Evolutionary conservation across 2,329 filamentous ascomycete species (phyloP), one percentile per base, ranked within the genome.

Genomic region (Colletotrichum salicis): DNA sequence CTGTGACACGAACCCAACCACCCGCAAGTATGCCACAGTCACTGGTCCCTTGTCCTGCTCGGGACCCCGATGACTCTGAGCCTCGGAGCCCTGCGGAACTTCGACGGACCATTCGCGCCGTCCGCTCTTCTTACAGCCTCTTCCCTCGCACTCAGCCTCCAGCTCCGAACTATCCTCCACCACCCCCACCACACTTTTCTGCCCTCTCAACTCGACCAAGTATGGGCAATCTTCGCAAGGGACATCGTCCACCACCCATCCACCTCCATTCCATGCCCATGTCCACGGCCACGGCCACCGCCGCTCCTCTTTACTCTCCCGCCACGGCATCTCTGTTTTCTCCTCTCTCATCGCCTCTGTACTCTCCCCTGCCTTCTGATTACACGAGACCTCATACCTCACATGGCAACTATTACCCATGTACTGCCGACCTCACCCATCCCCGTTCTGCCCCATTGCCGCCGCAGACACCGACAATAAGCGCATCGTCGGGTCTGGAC

Each of bases 71-170:
- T 31, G 58, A 15, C 19, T n/a, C 48, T 24, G 64, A 29, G n/a
- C 37, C 37, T 59, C 33, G 27, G 22, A 33, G 35, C 13, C 59
- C 45, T 51, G 65, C 59, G 4, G 74, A 24, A 74, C 74, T 29
- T 73, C 78, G 12, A 67, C 77, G 13, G 22, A 74, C 73, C 24
- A 70, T 74, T 55, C 66, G 73, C 4, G 66, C 73, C 41, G 73
- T 74, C 41, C 68, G 71, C 29, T 74, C 73, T 1, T 74, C 73
- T 4, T 74, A 74, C 64, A 73, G 73, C 45, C 71, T 74, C 51
- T 74, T 74, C 60, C 73, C 70, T 58, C 64, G 64, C 31, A 71
- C 58, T 22, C 70, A 67, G 51, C 37, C 58, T 37, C 60, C 48
- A 33, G 48, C 37, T 31, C 66, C 59, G 8, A 66, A 24, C 55